Conservation (phyloP, 1,284 basidiomycete species). For the Rhodotorula sp. region DNA sequence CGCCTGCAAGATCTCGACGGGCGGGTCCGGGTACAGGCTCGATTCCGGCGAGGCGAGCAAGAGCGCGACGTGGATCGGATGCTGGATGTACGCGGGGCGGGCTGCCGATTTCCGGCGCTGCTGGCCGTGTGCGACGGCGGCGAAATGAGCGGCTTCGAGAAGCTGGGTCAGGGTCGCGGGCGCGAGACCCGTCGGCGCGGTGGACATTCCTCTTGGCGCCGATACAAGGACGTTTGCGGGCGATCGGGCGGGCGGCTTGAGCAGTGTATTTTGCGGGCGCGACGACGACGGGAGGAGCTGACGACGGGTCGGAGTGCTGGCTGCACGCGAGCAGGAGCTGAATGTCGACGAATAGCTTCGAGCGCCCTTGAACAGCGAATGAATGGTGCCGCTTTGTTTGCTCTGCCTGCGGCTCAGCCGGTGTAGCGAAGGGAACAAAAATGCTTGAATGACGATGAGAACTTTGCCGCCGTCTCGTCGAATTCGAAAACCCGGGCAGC, state of each 20-base stretch:
- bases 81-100: slow-evolving; percentile 35
- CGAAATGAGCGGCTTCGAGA: slow-evolving; percentile 26
- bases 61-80: slow-evolving; percentile 35
- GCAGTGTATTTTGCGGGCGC: too few species aligned
- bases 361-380: too few species aligned
- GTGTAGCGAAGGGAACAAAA: too few species aligned
- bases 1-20: slow-evolving; percentile 45
- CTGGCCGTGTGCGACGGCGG: slow-evolving; percentile 27
- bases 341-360: too few species aligned
- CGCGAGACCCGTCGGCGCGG: not conserved
- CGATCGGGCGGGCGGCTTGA: not conserved
- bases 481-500: too few species aligned
- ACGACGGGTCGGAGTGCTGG: not conserved
- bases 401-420: too few species aligned
- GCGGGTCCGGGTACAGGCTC: slow-evolving; percentile 13
- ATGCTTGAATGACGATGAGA: too few species aligned
- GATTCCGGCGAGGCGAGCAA: slow-evolving; percentile 10
- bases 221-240: too few species aligned
- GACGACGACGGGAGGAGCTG: not conserved
- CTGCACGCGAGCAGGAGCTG: too few species aligned
- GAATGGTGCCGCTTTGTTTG: too few species aligned
- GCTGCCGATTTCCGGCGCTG: slow-evolving; percentile 29
- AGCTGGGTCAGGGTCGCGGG: slow-evolving; percentile 8
- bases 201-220: not conserved
- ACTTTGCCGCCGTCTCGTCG: too few species aligned